Percentiles rank a stretch among this genome's conserved stretches.
These are phyloP conservation scores for Thyridium curvatum DNA, from an alignment of 2,329 filamentous ascomycete species.

Conservation along the genomic window DNA sequence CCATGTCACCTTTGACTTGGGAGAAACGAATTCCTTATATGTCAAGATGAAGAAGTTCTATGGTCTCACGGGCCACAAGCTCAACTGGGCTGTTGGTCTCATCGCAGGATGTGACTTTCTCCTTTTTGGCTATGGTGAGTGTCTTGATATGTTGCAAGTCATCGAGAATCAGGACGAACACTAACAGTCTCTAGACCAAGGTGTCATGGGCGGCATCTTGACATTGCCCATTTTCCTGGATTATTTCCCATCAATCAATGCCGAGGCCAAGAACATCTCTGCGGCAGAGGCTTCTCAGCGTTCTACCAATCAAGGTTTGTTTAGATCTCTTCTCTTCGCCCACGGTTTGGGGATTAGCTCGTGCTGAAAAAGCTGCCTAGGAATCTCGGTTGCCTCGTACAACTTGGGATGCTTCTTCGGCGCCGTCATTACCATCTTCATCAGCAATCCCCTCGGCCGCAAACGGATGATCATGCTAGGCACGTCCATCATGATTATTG, in stretches of 20 bases:
- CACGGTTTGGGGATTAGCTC: no score
- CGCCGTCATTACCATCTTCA: conserved; percentile 19
- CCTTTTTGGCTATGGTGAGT: background rate
- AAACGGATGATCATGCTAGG: conserved; percentile 32
- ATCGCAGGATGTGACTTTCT: no score
- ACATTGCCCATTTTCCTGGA: conserved; percentile 57
- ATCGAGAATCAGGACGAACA: background rate
- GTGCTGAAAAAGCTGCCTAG: conserved; percentile 5
- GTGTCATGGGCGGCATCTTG: conserved; percentile 70
- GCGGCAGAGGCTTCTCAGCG: conserved; percentile 29
- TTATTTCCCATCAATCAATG: conserved; percentile 48
- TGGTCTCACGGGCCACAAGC: no score
- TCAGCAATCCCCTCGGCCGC: conserved; percentile 34
- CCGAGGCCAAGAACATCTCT: conserved; percentile 23
- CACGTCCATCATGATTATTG: conserved; percentile 34
- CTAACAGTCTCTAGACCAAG: conserved; percentile 53
- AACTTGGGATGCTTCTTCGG: conserved; percentile 24
- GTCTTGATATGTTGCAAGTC: no score
- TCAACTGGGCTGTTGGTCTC: conserved; percentile 6
- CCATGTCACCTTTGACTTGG: no score
- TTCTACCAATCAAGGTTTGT: conserved; percentile 40
- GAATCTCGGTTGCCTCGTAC: conserved; percentile 27
- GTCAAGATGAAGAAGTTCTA: conserved; percentile 9
- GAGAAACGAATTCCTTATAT: background rate
- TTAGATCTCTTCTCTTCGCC: no score